Evolutionary conservation across 345 rosid genomes (phyloP), one percentile per base, ranked within the genome.

Genomic region (Linum trigynum): DNA sequence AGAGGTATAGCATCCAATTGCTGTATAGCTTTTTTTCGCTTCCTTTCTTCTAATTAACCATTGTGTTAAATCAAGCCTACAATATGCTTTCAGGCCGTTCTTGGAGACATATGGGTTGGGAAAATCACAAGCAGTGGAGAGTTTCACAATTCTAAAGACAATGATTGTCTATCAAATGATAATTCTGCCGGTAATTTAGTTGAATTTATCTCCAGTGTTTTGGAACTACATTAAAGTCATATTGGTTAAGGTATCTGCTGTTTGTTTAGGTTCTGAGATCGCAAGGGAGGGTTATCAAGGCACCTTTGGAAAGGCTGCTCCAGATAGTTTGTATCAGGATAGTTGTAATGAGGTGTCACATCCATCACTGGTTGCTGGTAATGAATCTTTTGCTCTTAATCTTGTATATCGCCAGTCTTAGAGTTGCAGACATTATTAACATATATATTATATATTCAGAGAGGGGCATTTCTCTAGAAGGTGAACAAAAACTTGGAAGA

Each of bases 81-180:
- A 38, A 43, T 35, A 38, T 62, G 42, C 17, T 17, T 39, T 23
- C 64, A 68, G 76, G 60, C 53, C 35, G 59, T 51, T 35, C 62
- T 68, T 59, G 59, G 61, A 6, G 72, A 68, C 55, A 68, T 73
- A 41, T 68, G 72, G 76, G 58, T 16, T 38, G 76, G 76, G 53
- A 73, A 68, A 59, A 51, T 64, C 61, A 68, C 62, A 51, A 55
- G 62, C 56, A 63, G 68, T 59, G 69, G 62, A 7, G 65, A n/a
- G 17, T 1, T 51, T 5, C 42, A 48, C 38, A n/a, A 38, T 42
- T 41, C 50, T 48, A 36, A 61, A 35, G 61, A 43, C 32, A 64
- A 57, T 11, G 53, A 57, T 5, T 65, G 43, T 6, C 10, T 17
- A 14, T 53, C 65, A 14, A 41, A 2, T 39, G 82, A 76, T 39